phyloP scores from a whole-genome alignment of 805 yeast species.

The Nakazawaea ernobii region DNA sequence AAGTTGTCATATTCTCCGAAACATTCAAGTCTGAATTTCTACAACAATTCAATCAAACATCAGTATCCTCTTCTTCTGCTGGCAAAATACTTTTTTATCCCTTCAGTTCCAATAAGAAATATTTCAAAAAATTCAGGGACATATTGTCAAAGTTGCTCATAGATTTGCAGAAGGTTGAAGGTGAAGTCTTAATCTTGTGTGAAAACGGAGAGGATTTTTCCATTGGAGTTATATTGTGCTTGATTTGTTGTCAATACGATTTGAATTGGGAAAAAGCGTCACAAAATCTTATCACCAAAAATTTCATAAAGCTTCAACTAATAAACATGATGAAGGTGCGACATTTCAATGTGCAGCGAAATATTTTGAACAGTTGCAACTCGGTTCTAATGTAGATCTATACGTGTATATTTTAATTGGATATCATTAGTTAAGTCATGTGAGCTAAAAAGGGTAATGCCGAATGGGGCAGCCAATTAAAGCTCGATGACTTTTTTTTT shows the following conservation, averaged over 20 bases:
- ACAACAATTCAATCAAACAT: not conserved
- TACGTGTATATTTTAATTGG: too few species aligned
- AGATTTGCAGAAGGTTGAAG: not conserved
- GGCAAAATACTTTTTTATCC: not conserved
- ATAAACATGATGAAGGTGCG: not conserved
- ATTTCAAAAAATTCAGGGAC: constrained; percentile 7
- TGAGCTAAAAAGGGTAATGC: too few species aligned
- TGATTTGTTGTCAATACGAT: constrained; percentile 42
- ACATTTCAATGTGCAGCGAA: constrained; percentile 5
- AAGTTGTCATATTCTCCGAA: constrained; percentile 3
- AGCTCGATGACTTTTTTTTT: too few species aligned
- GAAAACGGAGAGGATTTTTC: constrained; percentile 64
- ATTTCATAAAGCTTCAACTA: constrained; percentile 27
- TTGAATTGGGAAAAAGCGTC: constrained; percentile 30
- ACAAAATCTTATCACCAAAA: constrained; percentile 35
- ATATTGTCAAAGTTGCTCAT: not conserved
- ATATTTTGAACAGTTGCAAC: constrained; percentile 10
- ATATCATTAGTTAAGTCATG: too few species aligned
- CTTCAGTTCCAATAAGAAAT: constrained; percentile 5
- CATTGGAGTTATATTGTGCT: constrained; percentile 49
- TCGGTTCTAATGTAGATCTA: constrained; percentile 3
- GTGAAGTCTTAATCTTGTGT: constrained; percentile 44
- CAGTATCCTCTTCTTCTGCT: too few species aligned
- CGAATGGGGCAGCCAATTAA: too few species aligned
- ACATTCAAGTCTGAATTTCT: not conserved